These are phyloP conservation scores for Eimeria zaria DNA, from an alignment of 169 alveolate genomes.

Conservation along the genomic window DNA sequence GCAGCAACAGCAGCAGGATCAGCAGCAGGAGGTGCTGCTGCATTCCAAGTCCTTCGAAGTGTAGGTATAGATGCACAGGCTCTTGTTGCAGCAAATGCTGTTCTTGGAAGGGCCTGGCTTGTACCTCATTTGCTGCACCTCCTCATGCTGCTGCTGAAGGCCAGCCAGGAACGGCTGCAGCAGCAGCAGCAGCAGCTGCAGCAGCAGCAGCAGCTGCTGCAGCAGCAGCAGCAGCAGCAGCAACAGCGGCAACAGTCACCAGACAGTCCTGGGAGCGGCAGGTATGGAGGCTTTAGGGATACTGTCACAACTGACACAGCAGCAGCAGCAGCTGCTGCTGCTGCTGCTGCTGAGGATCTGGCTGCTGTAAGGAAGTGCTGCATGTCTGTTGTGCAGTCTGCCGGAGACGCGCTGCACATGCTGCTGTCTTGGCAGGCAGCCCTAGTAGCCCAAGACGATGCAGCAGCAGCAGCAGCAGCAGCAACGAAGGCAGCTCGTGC, in stretches of 20 bases:
- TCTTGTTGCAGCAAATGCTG: constrained; percentile 15
- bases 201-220: constrained; percentile 1
- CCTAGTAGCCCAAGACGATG: constrained; percentile 22
- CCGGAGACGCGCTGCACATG: constrained; percentile 28
- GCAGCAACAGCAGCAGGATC: too few species aligned
- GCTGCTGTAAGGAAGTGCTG: constrained; percentile 40
- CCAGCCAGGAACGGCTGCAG: not conserved
- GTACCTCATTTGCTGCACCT: constrained; percentile 17
- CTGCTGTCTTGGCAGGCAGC: constrained; percentile 58
- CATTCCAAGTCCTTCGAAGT: constrained; percentile 5
- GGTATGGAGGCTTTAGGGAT: too few species aligned
- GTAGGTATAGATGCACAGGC: constrained; percentile 33
- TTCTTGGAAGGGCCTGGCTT: constrained; percentile 17
- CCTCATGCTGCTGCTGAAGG: not conserved
- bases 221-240: not conserved
- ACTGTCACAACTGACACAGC: not conserved
- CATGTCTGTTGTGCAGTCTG: constrained; percentile 16
- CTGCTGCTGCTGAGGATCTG: constrained; percentile 46
- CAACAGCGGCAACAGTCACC: not conserved
- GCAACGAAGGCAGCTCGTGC: not conserved
- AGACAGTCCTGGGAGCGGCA: too few species aligned
- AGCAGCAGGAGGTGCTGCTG: constrained; percentile 5
- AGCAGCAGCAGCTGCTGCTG: constrained; percentile 22
- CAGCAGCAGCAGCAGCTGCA: constrained; percentile 36
- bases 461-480: constrained; percentile 3